Evolutionary conservation across 306 rosid species (phyloP).

Genomic region (Dicorynia guianensis): DNA sequence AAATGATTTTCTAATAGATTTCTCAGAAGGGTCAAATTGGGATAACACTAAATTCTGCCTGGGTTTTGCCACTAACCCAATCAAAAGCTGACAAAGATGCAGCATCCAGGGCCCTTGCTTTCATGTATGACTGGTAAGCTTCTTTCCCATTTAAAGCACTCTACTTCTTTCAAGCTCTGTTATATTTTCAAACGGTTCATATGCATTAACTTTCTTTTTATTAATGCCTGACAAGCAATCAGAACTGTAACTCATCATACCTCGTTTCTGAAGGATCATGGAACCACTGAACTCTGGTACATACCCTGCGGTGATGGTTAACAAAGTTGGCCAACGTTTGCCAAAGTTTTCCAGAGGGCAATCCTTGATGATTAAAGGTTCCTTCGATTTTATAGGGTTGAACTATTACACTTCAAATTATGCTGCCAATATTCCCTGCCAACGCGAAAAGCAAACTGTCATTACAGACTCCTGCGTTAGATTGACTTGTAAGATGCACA

Average conservation of each 20-base stretch:
- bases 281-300: constrained; percentile 45
- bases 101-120: constrained; percentile 52
- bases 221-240: background rate
- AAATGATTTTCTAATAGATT: constrained; percentile 38
- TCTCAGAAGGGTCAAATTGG: constrained; percentile 71
- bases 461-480: constrained; percentile 16
- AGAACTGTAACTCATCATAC: background rate
- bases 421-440: constrained; percentile 29
- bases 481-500: constrained; percentile 1
- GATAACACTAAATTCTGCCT: constrained; percentile 53
- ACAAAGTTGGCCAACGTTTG: constrained; percentile 40
- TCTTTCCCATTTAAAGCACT: constrained; percentile 7
- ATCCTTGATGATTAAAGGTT: constrained; percentile 39
- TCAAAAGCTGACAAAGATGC: constrained; percentile 55
- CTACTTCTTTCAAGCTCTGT: constrained; percentile 1
- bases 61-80: constrained; percentile 58
- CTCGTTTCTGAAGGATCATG: constrained; percentile 40
- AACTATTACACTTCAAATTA: constrained; percentile 50
- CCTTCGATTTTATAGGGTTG: constrained; percentile 56
- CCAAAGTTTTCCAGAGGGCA: constrained; percentile 42
- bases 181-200: background rate
- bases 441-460: background rate
- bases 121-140: constrained; percentile 61
- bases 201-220: background rate
- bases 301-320: constrained; percentile 48